Percentiles rank a stretch among this genome's conserved stretches.
phyloP scores from a whole-genome alignment of 306 rosid genomes.

The Cercis canadensis region DNA sequence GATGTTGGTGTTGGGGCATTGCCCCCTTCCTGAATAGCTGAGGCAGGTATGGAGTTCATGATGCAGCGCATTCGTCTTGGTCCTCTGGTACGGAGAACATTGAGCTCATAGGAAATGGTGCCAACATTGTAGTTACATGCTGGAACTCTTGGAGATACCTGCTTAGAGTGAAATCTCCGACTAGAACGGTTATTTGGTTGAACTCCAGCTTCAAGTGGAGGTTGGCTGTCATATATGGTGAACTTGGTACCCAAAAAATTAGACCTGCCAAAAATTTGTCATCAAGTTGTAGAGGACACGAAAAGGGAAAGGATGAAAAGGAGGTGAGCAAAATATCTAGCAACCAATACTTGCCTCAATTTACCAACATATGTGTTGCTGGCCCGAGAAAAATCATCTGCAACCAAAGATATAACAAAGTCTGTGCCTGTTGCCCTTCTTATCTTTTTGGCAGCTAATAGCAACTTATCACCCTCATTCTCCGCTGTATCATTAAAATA shows the following conservation, averaged over 20 bases:
- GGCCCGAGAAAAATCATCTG: conserved; percentile 66
- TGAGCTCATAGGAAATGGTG: conserved; percentile 57
- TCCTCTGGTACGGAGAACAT: conserved; percentile 72
- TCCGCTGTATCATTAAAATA: conserved; percentile 61
- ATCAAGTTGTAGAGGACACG: conserved; percentile 28
- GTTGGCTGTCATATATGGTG: conserved; percentile 55
- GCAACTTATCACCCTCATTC: conserved; percentile 64
- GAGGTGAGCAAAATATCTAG: background rate
- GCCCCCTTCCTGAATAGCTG: conserved; percentile 73
- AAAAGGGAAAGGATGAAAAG: background rate
- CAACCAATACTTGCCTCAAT: conserved; percentile 63
- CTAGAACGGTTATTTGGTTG: conserved; percentile 45
- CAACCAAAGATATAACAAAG: conserved; percentile 57
- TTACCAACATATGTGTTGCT: conserved; percentile 69
- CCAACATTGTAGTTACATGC: conserved; percentile 55
- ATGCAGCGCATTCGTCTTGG: conserved; percentile 76
- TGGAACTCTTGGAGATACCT: conserved; percentile 62
- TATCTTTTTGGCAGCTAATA: conserved; percentile 82
- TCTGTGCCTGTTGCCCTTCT: conserved; percentile 79
- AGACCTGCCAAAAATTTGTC: conserved; percentile 55
- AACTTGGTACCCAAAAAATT: conserved; percentile 78
- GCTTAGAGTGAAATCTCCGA: conserved; percentile 57
- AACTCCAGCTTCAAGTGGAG: conserved; percentile 38
- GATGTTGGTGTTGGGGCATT: conserved; percentile 59
- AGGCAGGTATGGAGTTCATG: conserved; percentile 65